Conservation (phyloP, 768 basidiomycete species). For the Holtermanniella nyarrowii region DNA sequence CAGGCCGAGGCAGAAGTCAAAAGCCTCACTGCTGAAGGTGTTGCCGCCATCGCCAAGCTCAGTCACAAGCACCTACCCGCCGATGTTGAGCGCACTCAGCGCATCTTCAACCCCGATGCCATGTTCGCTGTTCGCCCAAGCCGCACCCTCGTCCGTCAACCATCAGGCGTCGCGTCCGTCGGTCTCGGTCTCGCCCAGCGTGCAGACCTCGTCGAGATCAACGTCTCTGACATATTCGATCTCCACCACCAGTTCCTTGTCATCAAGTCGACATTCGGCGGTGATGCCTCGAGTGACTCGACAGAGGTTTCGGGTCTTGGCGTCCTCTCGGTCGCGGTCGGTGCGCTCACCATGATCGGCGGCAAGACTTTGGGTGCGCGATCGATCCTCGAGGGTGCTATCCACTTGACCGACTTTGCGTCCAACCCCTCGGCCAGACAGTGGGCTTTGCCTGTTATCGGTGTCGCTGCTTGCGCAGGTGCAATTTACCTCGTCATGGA, state of each 20-base stretch:
- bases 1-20: conserved; percentile 77
- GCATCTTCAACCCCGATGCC: conserved; percentile 91
- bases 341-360: conserved; percentile 81
- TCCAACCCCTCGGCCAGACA: conserved; percentile 61
- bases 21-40: conserved; percentile 53
- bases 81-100: conserved; percentile 66
- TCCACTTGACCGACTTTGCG: conserved; percentile 66
- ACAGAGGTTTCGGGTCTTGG: conserved; percentile 41
- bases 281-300: conserved; percentile 50
- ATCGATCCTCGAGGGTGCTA: conserved; percentile 63
- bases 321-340: conserved; percentile 52
- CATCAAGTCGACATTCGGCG: conserved; percentile 43
- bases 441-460: conserved; percentile 80
- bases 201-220: conserved; percentile 65
- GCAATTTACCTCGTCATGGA: conserved; percentile 65
- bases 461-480: conserved; percentile 48
- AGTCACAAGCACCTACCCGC: conserved; percentile 63
- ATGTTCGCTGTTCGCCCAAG: conserved; percentile 80
- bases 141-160: conserved; percentile 66
- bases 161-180: conserved; percentile 60
- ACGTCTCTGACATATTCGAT: conserved; percentile 76
- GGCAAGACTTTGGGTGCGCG: conserved; percentile 68
- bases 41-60: conserved; percentile 56
- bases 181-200: conserved; percentile 72
- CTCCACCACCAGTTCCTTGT: conserved; percentile 63